A percentile compares a stretch with the other conserved stretches of the same genome.
phyloP scores from a whole-genome alignment of 176 grass and related monocot genomes.

The Oryza glumipatula region DNA sequence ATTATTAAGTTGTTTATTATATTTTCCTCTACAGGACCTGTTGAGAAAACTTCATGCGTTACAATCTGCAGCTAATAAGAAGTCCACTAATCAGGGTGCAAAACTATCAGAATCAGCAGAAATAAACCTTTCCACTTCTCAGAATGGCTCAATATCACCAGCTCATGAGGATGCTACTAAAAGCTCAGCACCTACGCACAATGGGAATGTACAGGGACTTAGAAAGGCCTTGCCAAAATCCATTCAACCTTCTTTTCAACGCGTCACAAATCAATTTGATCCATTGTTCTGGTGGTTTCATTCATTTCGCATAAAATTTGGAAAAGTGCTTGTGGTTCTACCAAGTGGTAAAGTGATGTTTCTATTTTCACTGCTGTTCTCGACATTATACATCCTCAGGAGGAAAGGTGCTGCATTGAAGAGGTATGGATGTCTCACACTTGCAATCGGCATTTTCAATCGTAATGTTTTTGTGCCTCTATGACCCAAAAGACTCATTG shows the following conservation, averaged over 20 bases:
- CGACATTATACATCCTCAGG: conserved; percentile 54
- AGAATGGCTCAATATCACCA: conserved; percentile 17
- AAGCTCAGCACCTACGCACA: conserved; percentile 2
- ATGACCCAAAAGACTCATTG: neutral
- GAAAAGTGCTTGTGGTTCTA: conserved; percentile 65
- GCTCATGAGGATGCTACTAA: conserved; percentile 30
- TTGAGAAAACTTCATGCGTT: conserved; percentile 48
- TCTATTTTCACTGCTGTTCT: conserved; percentile 65
- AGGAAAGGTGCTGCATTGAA: conserved; percentile 63
- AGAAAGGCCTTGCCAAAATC: conserved; percentile 46
- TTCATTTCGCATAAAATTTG: conserved; percentile 66
- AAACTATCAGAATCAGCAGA: conserved; percentile 36
- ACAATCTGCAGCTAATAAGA: conserved; percentile 42
- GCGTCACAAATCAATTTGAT: conserved; percentile 46
- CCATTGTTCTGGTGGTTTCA: conserved; percentile 81
- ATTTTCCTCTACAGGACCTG: conserved; percentile 30
- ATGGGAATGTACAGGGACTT: conserved; percentile 28
- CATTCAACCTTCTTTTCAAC: conserved; percentile 41
- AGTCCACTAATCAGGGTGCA: neutral
- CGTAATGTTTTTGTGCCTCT: neutral
- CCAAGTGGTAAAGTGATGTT: conserved; percentile 67
- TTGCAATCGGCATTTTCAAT: neutral
- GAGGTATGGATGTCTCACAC: conserved; percentile 49
- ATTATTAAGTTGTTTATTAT: conserved; percentile 11
- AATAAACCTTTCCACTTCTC: conserved; percentile 25